phyloP scores from a whole-genome alignment of 148 eudicot species.

The Polygonum maritimum region DNA sequence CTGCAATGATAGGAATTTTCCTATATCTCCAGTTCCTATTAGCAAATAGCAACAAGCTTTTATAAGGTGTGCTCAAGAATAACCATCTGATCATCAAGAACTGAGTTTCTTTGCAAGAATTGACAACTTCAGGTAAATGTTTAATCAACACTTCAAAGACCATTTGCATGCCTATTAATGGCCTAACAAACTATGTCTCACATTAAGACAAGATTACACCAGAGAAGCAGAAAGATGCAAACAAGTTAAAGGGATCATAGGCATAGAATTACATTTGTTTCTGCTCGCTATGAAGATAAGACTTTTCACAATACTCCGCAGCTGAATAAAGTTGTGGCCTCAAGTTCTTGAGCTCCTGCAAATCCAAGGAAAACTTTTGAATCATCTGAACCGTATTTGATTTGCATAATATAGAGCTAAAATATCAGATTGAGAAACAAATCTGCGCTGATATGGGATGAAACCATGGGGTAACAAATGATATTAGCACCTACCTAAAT shows the following conservation, averaged over 20 bases:
- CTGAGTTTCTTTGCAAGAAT: background rate
- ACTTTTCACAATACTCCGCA: conserved; percentile 10
- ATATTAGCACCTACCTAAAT: too few species aligned
- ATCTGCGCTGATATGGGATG: too few species aligned
- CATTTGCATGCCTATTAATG: background rate
- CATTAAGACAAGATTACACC: background rate
- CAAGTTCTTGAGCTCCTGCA: conserved; percentile 10
- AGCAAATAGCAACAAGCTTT: background rate
- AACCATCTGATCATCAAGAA: background rate
- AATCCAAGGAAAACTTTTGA: background rate
- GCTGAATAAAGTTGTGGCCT: conserved; percentile 9
- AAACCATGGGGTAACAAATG: background rate
- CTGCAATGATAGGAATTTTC: background rate
- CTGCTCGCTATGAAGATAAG: conserved; percentile 9
- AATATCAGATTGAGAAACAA: background rate
- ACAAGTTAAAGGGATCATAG: background rate
- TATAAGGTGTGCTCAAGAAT: background rate
- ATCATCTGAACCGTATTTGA: background rate
- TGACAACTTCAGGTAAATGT: background rate
- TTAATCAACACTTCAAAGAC: background rate
- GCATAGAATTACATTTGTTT: background rate
- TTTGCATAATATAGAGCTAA: background rate
- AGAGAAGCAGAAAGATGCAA: background rate
- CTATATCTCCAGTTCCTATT: background rate
- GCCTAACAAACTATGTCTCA: background rate